Percentiles rank a stretch among this genome's conserved stretches.
phyloP scores from a whole-genome alignment of 2,329 filamentous ascomycete species.

The Diaporthe australafricana region DNA sequence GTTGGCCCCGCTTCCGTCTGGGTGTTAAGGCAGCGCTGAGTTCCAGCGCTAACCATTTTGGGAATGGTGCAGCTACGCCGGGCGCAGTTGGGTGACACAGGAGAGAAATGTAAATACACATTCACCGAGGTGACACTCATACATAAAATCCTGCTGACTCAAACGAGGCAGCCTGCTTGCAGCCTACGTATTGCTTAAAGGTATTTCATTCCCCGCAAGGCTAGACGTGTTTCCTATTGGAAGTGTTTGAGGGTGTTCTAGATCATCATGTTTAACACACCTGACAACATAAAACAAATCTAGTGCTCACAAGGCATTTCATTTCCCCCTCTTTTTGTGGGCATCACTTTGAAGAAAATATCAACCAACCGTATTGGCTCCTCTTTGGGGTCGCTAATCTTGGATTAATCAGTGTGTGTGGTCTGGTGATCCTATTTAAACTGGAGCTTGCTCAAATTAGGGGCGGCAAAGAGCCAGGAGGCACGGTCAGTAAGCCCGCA shows the following conservation, averaged over 20 bases:
- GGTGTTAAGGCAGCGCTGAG: constrained; percentile 1
- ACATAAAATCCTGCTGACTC: neutral
- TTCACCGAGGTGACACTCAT: no score
- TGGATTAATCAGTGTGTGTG: neutral
- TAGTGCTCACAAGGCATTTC: neutral
- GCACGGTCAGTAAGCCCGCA: no score
- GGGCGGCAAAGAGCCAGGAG: no score
- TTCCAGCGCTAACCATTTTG: neutral
- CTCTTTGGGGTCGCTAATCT: no score
- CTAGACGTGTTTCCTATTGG: no score
- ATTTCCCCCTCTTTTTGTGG: neutral
- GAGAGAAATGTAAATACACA: neutral
- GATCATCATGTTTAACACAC: neutral
- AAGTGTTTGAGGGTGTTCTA: neutral
- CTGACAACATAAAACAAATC: neutral
- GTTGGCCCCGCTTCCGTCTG: neutral
- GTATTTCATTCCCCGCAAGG: no score
- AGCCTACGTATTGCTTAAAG: no score
- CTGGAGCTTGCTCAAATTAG: no score
- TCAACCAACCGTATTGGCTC: neutral
- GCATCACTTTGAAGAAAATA: neutral
- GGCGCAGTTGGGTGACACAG: neutral
- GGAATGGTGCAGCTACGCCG: neutral
- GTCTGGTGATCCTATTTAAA: no score
- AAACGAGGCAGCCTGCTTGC: neutral